Percentiles rank a stretch among this genome's conserved stretches.
phyloP scores from a whole-genome alignment of 257 asterid genomes.

The Paulownia fortunei region DNA sequence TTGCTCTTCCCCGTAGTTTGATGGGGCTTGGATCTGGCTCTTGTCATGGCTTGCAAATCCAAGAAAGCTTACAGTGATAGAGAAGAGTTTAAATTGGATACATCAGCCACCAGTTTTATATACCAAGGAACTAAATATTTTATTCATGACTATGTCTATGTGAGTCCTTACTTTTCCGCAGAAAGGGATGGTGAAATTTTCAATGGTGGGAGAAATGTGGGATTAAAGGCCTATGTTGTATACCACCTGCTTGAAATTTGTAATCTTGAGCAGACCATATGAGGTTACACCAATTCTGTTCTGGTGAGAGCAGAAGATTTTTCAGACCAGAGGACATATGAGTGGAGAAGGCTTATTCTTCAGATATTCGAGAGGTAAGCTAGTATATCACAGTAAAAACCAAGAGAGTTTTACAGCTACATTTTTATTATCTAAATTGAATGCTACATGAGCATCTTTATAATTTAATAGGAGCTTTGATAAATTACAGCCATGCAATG shows the following conservation, averaged over 20 bases:
- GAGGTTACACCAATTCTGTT: constrained; percentile 42
- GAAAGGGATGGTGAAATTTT: constrained; percentile 55
- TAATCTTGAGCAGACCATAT: constrained; percentile 40
- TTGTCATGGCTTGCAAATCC: constrained; percentile 59
- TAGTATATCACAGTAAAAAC: background rate
- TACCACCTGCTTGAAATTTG: constrained; percentile 65
- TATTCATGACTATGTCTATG: constrained; percentile 62
- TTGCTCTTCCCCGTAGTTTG: constrained; percentile 45
- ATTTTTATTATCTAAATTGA: background rate
- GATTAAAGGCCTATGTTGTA: constrained; percentile 64
- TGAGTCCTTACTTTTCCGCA: constrained; percentile 51
- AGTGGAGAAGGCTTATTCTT: constrained; percentile 61
- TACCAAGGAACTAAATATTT: constrained; percentile 56
- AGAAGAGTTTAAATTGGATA: constrained; percentile 44
- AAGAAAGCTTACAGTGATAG: constrained; percentile 39
- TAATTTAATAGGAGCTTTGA: no score
- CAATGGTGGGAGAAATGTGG: constrained; percentile 78
- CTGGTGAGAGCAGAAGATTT: constrained; percentile 61
- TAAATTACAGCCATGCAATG: no score
- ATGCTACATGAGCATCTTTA: no score
- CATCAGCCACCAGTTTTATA: constrained; percentile 49
- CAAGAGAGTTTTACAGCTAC: background rate
- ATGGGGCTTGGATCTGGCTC: constrained; percentile 72
- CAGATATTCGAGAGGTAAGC: constrained; percentile 77
- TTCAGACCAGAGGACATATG: constrained; percentile 82